Conservation (phyloP, 2,329 filamentous ascomycete genomes). For the Reticulascus tulasneorum region DNA sequence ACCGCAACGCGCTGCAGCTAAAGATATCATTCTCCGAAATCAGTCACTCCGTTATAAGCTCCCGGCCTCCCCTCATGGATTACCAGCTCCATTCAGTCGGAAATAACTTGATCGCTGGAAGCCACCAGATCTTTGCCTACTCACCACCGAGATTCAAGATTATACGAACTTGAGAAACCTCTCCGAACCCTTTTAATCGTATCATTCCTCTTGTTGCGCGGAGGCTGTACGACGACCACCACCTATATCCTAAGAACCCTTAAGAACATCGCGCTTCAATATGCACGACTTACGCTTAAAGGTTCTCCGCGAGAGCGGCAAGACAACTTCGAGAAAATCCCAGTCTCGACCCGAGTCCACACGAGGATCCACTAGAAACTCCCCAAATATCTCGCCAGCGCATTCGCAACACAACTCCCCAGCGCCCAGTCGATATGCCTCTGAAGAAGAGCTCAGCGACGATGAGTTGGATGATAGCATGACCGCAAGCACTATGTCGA, state of each 20-base stretch:
- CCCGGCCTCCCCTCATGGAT: no score
- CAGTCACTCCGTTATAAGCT: no score
- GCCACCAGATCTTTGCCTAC: not conserved
- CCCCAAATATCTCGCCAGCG: slow-evolving; percentile 54
- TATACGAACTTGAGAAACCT: no score
- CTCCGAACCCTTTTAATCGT: no score
- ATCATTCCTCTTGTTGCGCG: no score
- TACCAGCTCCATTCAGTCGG: no score
- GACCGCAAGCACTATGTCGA: slow-evolving; percentile 38
- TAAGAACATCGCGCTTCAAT: slow-evolving; percentile 12
- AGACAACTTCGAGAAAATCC: slow-evolving; percentile 68
- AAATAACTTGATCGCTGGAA: no score
- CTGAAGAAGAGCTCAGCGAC: slow-evolving; percentile 59
- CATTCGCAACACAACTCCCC: slow-evolving; percentile 56
- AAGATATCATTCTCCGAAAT: no score
- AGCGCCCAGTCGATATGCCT: slow-evolving; percentile 57
- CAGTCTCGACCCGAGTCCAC: slow-evolving; percentile 52
- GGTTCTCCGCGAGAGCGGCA: slow-evolving; percentile 64
- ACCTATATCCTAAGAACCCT: slow-evolving; percentile 2
- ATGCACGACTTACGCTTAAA: slow-evolving; percentile 67
- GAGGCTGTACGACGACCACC: not conserved
- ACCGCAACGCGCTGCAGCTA: no score
- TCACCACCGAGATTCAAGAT: not conserved
- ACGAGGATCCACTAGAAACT: slow-evolving; percentile 54
- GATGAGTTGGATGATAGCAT: slow-evolving; percentile 48